These are phyloP conservation scores for Pseudogymnoascus sp. DNA, from an alignment of 2,329 filamentous ascomycete genomes.

Conservation along the genomic window DNA sequence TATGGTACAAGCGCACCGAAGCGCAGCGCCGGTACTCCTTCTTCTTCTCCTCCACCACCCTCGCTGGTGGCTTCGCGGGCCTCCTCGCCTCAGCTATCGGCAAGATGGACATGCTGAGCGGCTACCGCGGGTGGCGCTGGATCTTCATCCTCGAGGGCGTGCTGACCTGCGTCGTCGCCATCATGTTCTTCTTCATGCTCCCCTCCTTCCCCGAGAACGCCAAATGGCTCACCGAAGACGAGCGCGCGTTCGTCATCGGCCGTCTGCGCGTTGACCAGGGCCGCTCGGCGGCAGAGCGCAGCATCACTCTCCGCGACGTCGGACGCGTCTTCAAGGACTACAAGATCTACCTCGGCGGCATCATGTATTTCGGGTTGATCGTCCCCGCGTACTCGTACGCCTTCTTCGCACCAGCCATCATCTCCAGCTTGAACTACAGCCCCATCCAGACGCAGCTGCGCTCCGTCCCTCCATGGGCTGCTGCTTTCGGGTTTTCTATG, in stretches of 20 bases:
- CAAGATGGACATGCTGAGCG: slow-evolving; percentile 67
- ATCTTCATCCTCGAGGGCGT: slow-evolving; percentile 73
- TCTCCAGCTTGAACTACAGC: slow-evolving; percentile 56
- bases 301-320: slow-evolving; percentile 45
- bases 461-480: slow-evolving; percentile 54
- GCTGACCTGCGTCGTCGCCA: slow-evolving; percentile 52
- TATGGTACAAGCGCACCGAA: slow-evolving; percentile 85
- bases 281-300: slow-evolving; percentile 53
- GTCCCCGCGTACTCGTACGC: slow-evolving; percentile 72
- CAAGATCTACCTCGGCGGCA: slow-evolving; percentile 64
- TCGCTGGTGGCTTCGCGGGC: slow-evolving; percentile 79
- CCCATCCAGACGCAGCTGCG: slow-evolving; percentile 44
- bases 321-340: slow-evolving; percentile 60
- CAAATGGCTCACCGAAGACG: slow-evolving; percentile 64
- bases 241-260: slow-evolving; percentile 57
- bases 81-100: slow-evolving; percentile 79
- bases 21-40: slow-evolving; percentile 88
- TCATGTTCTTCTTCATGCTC: slow-evolving; percentile 60
- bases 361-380: slow-evolving; percentile 77
- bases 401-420: slow-evolving; percentile 68
- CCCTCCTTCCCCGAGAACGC: slow-evolving; percentile 68
- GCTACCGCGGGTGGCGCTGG: slow-evolving; percentile 71
- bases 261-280: slow-evolving; percentile 64
- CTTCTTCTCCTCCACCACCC: slow-evolving; percentile 78
- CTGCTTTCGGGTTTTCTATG: slow-evolving; percentile 74